Evolutionary conservation across 306 rosid species (phyloP), one percentile per base, ranked within the genome.

Genomic region (Vicia villosa): DNA sequence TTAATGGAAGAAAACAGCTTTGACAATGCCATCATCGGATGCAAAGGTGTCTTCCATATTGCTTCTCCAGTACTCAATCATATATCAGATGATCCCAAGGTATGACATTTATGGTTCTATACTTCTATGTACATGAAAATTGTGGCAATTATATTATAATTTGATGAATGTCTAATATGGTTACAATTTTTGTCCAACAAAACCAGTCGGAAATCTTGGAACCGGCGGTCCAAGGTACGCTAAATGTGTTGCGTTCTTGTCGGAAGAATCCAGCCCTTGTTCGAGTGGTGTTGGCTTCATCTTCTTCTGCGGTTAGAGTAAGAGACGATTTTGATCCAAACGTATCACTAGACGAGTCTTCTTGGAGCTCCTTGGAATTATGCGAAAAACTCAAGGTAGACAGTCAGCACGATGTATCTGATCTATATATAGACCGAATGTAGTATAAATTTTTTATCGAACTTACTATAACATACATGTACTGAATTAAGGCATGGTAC

Each of bases 41-140:
- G 98, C 67, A 77, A 82, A 65, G 96, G 97, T 21, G 92, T 94
- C 38, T 94, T 94, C 80, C 97, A 94, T 73, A 83, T 91, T 0
- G 97, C 97, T 73, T 94, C 97, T 36, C 98, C 98, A 12, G 98
- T 90, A 3, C 72, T 86, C 22, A 87, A 49, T 42, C 74, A 71
- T 72, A 66, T 84, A 4, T 70, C 91, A 30, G 72, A 87, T 80
- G 84, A 90, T 82, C 91, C 98, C 13, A 84, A 90, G 96, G 97
- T 83, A 67, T 82, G 83, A 34, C 14, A 26, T 4, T 17, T 8
- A 5, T 40, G 14, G 14, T 26, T 57, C 56, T 22, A 22, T 22
- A 22, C 26, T 22, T 41, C 20, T 34, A 16, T 16, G 10, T 11
- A 10, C 3, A 15, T 47, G 15, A 12, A 5, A n/a, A 14, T 1